Evolutionary conservation across 495 filamentous ascomycete species (phyloP).

Genomic region (Lepraria neglecta): DNA sequence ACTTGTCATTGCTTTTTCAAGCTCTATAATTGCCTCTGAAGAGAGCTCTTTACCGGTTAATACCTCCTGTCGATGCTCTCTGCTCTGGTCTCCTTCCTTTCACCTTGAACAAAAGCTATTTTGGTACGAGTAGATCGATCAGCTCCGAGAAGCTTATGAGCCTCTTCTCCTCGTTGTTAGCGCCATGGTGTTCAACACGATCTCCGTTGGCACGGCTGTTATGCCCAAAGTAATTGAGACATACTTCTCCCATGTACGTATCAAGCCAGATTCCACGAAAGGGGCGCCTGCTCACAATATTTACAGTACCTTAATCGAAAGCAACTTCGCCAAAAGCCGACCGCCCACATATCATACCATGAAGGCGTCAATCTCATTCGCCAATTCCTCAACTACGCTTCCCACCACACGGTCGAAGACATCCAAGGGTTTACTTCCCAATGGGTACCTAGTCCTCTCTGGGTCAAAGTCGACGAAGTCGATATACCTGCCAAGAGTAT

Average conservation of each 20-base stretch:
- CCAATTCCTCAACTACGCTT: conserved; percentile 73
- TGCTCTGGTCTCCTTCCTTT: background rate
- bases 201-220: conserved; percentile 64
- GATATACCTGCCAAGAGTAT: conserved; percentile 59
- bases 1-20: background rate
- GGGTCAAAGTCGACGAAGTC: conserved; percentile 74
- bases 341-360: conserved; percentile 83
- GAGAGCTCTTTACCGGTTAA: too few species aligned
- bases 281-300: background rate
- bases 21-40: background rate
- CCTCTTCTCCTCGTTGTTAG: background rate
- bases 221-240: conserved; percentile 75
- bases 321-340: conserved; percentile 66
- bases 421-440: conserved; percentile 83
- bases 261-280: background rate
- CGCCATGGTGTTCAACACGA: conserved; percentile 63
- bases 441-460: conserved; percentile 82
- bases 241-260: conserved; percentile 64
- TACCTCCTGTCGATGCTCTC: background rate
- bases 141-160: background rate
- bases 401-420: conserved; percentile 85
- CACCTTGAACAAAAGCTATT: background rate
- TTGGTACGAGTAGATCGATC: too few species aligned
- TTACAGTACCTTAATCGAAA: conserved; percentile 75
- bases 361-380: conserved; percentile 86